A percentile compares a stretch with the other conserved stretches of the same genome.
Conservation (phyloP, 2,329 filamentous ascomycete genomes). For the Salinomyces thailandicus region DNA sequence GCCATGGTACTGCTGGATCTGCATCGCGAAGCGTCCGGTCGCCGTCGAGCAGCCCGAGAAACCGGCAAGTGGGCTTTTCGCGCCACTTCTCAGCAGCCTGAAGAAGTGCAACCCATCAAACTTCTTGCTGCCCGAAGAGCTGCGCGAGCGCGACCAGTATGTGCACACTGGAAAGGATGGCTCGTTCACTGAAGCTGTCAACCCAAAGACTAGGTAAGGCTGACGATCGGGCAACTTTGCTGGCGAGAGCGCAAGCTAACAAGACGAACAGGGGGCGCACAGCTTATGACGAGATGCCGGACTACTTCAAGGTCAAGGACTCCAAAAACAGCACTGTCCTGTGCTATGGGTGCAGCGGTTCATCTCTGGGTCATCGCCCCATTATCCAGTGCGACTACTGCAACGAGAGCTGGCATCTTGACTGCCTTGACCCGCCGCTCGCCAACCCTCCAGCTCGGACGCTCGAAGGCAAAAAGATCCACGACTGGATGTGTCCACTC, state of each 20-base stretch:
- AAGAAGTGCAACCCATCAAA: conserved; percentile 26
- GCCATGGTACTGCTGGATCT: conserved; percentile 73
- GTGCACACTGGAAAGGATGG: conserved; percentile 67
- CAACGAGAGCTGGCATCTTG: conserved; percentile 75
- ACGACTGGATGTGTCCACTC: conserved; percentile 78
- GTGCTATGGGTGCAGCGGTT: conserved; percentile 64
- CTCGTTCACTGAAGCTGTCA: conserved; percentile 63
- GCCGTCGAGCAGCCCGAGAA: conserved; percentile 21
- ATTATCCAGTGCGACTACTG: conserved; percentile 85
- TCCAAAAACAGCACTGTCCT: conserved; percentile 63
- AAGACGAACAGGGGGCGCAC: conserved; percentile 13
- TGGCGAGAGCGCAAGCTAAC: conserved; percentile 3
- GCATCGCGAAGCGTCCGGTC: conserved; percentile 37
- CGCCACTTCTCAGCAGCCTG: conserved; percentile 48
- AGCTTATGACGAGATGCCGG: conserved; percentile 37
- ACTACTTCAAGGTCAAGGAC: conserved; percentile 41
- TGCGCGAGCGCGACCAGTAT: conserved; percentile 69
- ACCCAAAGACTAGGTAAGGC: conserved; percentile 48
- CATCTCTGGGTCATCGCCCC: conserved; percentile 52
- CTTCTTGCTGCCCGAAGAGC: conserved; percentile 51
- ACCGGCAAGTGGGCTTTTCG: conserved; percentile 44
- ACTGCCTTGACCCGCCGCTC: conserved; percentile 78
- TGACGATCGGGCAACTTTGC: not conserved
- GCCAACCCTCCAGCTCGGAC: conserved; percentile 59
- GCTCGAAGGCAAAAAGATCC: conserved; percentile 45